phyloP scores from a whole-genome alignment of 148 eudicot species.

The Mesembryanthemum crystallinum region DNA sequence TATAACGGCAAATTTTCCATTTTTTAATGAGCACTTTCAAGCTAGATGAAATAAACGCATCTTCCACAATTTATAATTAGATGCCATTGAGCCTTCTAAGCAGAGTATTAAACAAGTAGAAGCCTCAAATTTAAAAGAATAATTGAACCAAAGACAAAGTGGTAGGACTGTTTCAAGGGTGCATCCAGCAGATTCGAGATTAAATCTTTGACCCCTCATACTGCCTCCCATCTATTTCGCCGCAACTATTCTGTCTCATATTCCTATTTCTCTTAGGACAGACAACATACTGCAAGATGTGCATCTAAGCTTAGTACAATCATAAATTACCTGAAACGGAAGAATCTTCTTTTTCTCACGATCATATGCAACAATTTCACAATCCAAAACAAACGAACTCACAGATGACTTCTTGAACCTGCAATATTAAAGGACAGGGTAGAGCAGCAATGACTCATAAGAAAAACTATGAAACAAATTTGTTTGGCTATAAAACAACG shows the following conservation, averaged over 20 bases:
- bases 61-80: background rate
- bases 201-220: background rate
- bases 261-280: background rate
- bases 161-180: background rate
- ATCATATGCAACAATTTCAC: conserved; percentile 93
- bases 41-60: background rate
- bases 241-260: background rate
- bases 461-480: background rate
- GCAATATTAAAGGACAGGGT: conserved; percentile 27
- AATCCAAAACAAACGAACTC: conserved; percentile 79
- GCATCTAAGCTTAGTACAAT: conserved; percentile 1
- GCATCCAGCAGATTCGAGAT: background rate
- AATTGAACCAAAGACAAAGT: background rate
- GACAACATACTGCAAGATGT: background rate
- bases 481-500: conserved; percentile 9
- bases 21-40: too few relatives aligned
- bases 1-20: too few relatives aligned
- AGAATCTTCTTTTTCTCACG: conserved; percentile 79
- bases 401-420: conserved; percentile 68
- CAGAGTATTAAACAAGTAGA: background rate
- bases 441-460: conserved; percentile 8
- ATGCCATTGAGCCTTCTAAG: background rate
- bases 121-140: background rate
- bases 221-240: background rate
- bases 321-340: conserved; percentile 74